A percentile compares a stretch with the other conserved stretches of the same genome.
phyloP scores from a whole-genome alignment of 108 stramenopile genomes.

The Cyclotella sp. region DNA sequence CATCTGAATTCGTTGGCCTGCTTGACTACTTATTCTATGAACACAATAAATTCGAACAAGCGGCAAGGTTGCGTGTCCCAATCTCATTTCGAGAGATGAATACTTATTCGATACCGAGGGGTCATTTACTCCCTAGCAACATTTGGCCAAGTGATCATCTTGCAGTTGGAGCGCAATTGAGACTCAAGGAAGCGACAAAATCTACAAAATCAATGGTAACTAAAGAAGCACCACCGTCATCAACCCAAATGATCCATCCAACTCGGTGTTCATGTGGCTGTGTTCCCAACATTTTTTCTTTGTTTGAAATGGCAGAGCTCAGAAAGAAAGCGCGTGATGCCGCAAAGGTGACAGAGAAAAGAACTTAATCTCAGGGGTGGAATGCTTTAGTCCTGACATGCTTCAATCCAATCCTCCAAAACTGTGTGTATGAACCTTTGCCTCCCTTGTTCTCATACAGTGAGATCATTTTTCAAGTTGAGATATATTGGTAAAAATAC shows the following conservation, averaged over 20 bases:
- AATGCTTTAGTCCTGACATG: neutral
- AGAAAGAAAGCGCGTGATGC: conserved; percentile 59
- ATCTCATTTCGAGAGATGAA: conserved; percentile 66
- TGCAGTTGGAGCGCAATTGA: conserved; percentile 73
- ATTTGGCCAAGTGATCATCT: conserved; percentile 90
- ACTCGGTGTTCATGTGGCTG: conserved; percentile 74
- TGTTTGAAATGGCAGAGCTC: conserved; percentile 87
- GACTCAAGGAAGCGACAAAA: conserved; percentile 24
- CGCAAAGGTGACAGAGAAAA: conserved; percentile 4
- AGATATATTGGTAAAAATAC: no score
- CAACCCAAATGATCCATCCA: conserved; percentile 12
- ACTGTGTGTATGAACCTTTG: no score
- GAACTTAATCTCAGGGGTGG: neutral
- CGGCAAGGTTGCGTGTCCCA: conserved; percentile 63
- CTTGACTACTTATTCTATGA: conserved; percentile 84
- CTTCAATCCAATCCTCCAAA: no score
- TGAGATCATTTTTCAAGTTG: no score
- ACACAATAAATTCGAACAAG: conserved; percentile 44
- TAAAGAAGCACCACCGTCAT: conserved; percentile 4
- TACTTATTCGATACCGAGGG: conserved; percentile 44
- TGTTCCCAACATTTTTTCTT: conserved; percentile 66
- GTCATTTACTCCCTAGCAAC: conserved; percentile 81
- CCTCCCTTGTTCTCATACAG: no score
- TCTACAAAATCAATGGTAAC: neutral
- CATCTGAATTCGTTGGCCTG: conserved; percentile 76